phyloP scores from a whole-genome alignment of 768 basidiomycete genomes.

The Lentinula boryana region DNA sequence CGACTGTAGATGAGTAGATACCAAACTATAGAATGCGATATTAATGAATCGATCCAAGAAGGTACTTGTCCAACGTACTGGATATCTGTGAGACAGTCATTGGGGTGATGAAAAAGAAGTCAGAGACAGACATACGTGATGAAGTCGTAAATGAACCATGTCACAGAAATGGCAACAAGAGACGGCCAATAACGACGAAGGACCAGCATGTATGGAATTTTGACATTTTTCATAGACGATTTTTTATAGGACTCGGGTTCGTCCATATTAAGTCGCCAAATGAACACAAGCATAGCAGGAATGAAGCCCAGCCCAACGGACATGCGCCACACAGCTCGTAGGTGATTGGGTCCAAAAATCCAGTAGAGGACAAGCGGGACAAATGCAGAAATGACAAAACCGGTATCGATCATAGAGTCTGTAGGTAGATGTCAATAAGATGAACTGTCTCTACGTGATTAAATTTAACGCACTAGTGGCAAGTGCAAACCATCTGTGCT shows the following conservation, averaged over 20 bases:
- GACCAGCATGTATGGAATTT: conserved; percentile 72
- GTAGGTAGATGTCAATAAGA: not conserved
- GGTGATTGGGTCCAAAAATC: conserved; percentile 50
- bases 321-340: conserved; percentile 82
- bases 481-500: conserved; percentile 81
- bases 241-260: conserved; percentile 71
- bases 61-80: conserved; percentile 34
- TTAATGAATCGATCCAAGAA: not conserved
- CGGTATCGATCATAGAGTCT: conserved; percentile 85
- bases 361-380: conserved; percentile 82
- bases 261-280: conserved; percentile 84
- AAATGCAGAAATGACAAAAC: conserved; percentile 75
- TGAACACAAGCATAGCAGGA: conserved; percentile 74
- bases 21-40: conserved; percentile 49
- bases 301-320: conserved; percentile 81
- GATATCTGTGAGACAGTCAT: conserved; percentile 39
- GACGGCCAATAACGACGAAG: conserved; percentile 75
- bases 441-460: not conserved
- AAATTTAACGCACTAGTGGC: conserved; percentile 66
- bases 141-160: conserved; percentile 86
- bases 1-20: conserved; percentile 73
- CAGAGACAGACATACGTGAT: conserved; percentile 47
- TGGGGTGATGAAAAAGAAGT: not conserved
- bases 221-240: conserved; percentile 71
- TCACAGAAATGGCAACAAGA: conserved; percentile 67